Evolutionary conservation across 129 eudicot species (phyloP).

Genomic region (Flaveria bidentis): DNA sequence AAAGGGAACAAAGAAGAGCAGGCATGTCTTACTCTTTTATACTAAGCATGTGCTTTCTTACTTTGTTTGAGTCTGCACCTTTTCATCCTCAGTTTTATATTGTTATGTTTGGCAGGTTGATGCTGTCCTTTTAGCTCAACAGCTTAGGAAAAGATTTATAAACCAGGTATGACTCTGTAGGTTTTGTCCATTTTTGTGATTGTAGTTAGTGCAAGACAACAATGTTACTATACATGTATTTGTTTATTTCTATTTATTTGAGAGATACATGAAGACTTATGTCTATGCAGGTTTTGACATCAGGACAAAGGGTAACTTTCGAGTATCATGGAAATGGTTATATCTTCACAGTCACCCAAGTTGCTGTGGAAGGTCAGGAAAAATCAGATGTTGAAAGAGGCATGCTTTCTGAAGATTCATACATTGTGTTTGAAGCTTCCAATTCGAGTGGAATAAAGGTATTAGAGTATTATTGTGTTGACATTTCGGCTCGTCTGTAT

Average conservation of each 20-base stretch:
- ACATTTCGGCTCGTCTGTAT: neutral
- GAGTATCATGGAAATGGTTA: conserved; percentile 80
- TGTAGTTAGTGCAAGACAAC: neutral
- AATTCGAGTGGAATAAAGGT: conserved; percentile 94
- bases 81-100: neutral
- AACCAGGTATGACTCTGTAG: conserved; percentile 61
- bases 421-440: conserved; percentile 86
- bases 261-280: conserved; percentile 25
- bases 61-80: conserved; percentile 13
- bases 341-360: conserved; percentile 80
- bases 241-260: neutral
- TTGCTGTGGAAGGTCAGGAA: conserved; percentile 73
- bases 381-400: conserved; percentile 78
- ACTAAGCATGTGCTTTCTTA: conserved; percentile 1
- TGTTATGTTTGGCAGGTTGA: conserved; percentile 57
- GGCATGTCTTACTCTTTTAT: conserved; percentile 31
- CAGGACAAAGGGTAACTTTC: conserved; percentile 84
- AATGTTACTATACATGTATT: neutral
- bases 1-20: conserved; percentile 84
- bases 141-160: conserved; percentile 63
- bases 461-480: neutral
- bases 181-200: conserved; percentile 2
- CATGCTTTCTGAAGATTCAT: conserved; percentile 75
- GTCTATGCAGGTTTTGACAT: conserved; percentile 76
- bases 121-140: conserved; percentile 66